Evolutionary conservation across 2,329 filamentous ascomycete genomes (phyloP), one percentile per base, ranked within the genome.

Genomic region (Cercospora nicotianae): DNA sequence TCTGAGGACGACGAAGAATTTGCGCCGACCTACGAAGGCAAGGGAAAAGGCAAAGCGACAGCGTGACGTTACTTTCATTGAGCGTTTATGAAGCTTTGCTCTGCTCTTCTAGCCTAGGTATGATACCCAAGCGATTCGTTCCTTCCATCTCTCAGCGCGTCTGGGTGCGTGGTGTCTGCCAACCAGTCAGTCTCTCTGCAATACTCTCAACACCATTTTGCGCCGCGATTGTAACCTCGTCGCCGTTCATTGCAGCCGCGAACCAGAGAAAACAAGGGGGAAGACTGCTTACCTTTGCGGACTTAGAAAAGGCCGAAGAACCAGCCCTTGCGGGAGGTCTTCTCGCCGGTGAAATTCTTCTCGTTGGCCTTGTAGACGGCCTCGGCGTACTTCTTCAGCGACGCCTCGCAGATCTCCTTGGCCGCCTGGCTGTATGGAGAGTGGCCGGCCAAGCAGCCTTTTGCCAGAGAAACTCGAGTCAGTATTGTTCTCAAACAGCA

Each of bases 1-100:
- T 62, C 42, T 28, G 82, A 84, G 13, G 82, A 82, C 9, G 81
- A 82, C 18, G 80, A 80, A 4, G 79, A 80, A 3, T 39, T 65
- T 58, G 69, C 36, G n/a, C 30, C 61, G 7, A 42, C 59, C 4
- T 72, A 81, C 78, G 20, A 84, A 81, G 72, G 80, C 77, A 57
- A 84, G 81, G 75, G 82, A 71, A 70, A 85, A 80, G 74, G 79
- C 75, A 78, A 74, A 67, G 77, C 68, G 28, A 59, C 7, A 23
- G 64, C 51, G 28, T 59, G 55, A 60, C 55, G 28, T 36, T 58
- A 58, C 18, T 36, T 36, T 31, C 9, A 58, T 36, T 58, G 28
- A 58, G 28, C 31, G n/a, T 58, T 58, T 31, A 58, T 36, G 28
- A 58, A 33, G 55, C 55, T 18, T 58, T 23, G n/a, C 31, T 31